Conservation (phyloP, 257 asterid species). For the Forsythia suspensa region DNA sequence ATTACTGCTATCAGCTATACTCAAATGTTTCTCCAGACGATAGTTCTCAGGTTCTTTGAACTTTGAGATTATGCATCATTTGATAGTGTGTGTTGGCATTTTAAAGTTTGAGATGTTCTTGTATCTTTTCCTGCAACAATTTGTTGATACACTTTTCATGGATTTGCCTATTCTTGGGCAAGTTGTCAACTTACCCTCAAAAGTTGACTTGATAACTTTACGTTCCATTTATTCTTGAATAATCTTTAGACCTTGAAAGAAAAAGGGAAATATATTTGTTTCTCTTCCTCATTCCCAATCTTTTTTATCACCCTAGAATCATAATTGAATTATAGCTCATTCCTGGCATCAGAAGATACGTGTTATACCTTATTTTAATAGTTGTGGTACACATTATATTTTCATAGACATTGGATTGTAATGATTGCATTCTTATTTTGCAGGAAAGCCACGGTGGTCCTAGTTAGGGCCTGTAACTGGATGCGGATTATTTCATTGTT, state of each 20-base stretch:
- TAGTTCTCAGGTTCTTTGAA: not conserved
- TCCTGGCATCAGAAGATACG: no score
- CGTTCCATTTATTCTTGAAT: not conserved
- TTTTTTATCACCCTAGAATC: not conserved
- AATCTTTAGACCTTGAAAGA: not conserved
- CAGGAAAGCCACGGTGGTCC: not conserved
- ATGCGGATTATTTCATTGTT: not conserved
- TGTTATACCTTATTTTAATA: no score
- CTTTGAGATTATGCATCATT: not conserved
- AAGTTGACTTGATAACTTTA: not conserved
- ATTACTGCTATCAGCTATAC: not conserved
- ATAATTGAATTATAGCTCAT: no score
- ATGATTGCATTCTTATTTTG: not conserved
- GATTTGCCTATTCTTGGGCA: not conserved
- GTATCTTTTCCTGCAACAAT: not conserved
- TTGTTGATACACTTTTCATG: not conserved
- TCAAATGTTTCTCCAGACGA: not conserved
- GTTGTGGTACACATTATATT: no score
- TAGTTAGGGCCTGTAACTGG: not conserved
- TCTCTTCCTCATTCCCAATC: not conserved
- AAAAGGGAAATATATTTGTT: not conserved
- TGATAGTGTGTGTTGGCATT: not conserved
- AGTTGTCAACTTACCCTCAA: not conserved
- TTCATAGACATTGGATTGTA: not conserved
- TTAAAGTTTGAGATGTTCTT: not conserved